Evolutionary conservation across 2,329 filamentous ascomycete genomes (phyloP), one percentile per base, ranked within the genome.

Genomic region (Zarea fungicola): DNA sequence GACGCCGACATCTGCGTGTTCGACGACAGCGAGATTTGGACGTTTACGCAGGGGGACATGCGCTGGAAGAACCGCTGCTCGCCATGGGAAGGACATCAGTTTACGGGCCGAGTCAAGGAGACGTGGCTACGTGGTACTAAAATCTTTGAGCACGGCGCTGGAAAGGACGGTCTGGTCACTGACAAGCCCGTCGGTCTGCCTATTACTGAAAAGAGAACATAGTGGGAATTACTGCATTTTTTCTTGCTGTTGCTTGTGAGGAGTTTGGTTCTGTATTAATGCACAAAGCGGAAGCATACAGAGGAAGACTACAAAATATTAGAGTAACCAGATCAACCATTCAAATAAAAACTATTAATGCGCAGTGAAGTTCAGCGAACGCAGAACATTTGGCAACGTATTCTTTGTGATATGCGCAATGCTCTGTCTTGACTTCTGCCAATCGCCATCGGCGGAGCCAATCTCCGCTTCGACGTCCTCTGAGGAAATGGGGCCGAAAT

Each of bases 1-100:
- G 92, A 97, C 66, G 92, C 85, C 1, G 92, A 97, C 63, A 77
- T 97, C 36, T 93, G 89, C 58, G 84, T 97, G 14, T 96, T 97
- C 63, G 92, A 97, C 63, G 89, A 95, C 54, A 70, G 76, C n/a
- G 83, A 81, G 19, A 77, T 79, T 57, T 99, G 92, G 77, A 77
- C 83, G 21, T 83, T 95, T 45, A 71, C 80, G 50, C 75, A 78
- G 16, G 83, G 79, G 53, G 89, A 89, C 42, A 95, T 99, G 90
- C 78, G 93, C 56, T 99, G 95, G 79, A 84, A 89, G 67, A 96
- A 96, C 68, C 89, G 89, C 62, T 91, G 89, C 73, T 90, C 85
- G 49, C 90, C 91, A 0, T 96, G 95, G 76, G 86, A 96, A 65
- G 88, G 88, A 18, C 86, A 85, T 66, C 76, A 73, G 26, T 84